phyloP scores from a whole-genome alignment of 2,329 filamentous ascomycete species.

The Sarocladium brachiariae region DNA sequence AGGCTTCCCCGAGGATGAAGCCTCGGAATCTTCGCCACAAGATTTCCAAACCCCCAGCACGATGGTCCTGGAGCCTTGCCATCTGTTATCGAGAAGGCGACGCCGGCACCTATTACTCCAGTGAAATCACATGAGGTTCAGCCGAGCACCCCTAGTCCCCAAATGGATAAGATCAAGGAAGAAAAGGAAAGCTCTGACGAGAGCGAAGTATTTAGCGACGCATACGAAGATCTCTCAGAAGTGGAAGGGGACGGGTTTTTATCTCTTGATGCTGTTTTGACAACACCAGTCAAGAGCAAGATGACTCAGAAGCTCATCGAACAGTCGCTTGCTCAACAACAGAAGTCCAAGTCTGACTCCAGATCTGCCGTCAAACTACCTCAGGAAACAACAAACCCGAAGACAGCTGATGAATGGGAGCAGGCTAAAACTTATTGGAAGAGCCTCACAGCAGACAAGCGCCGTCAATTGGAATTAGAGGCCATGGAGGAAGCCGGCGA shows the following conservation, averaged over 20 bases:
- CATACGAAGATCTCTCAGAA: conserved; percentile 65
- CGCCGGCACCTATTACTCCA: conserved; percentile 5
- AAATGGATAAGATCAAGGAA: conserved; percentile 29
- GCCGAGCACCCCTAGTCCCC: conserved; percentile 13
- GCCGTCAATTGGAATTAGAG: conserved; percentile 54
- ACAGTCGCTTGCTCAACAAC: conserved; percentile 18
- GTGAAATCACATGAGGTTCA: conserved; percentile 8
- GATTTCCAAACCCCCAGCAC: too few relatives aligned
- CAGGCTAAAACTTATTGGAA: conserved; percentile 65
- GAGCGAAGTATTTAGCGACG: conserved; percentile 65
- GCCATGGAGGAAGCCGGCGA: conserved; percentile 45
- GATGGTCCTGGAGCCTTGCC: background rate
- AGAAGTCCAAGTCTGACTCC: conserved; percentile 10
- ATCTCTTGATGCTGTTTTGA: conserved; percentile 66
- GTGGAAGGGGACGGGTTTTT: conserved; percentile 60
- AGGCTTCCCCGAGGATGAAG: conserved; percentile 44
- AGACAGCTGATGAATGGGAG: conserved; percentile 51
- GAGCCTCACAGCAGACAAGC: conserved; percentile 54
- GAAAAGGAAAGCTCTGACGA: conserved; percentile 41
- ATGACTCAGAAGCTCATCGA: conserved; percentile 18
- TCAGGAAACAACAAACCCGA: background rate
- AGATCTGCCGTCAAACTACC: conserved; percentile 2
- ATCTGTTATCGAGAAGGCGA: background rate
- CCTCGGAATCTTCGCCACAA: conserved; percentile 11
- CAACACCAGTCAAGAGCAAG: conserved; percentile 38